Evolutionary conservation across 306 rosid genomes (phyloP).

Genomic region (Ormosia emarginata): DNA sequence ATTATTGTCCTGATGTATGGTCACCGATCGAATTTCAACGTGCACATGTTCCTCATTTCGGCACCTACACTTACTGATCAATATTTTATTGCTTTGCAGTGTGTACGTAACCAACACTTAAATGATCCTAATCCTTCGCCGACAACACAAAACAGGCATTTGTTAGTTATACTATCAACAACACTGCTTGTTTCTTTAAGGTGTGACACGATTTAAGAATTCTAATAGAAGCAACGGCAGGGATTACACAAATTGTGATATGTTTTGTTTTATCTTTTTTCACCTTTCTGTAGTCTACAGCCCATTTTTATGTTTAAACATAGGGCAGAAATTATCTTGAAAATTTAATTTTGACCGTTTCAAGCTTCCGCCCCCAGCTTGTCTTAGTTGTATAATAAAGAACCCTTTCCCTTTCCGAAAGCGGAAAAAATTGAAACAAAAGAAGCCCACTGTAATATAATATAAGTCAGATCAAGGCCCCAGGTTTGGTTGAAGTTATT

Average conservation of each 20-base stretch:
- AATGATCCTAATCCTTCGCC: background rate
- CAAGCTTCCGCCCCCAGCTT: slow-evolving; percentile 19
- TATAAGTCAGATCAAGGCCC: slow-evolving; percentile 24
- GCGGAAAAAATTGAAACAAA: background rate
- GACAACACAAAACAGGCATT: background rate
- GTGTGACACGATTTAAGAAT: background rate
- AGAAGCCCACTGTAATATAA: slow-evolving; percentile 34
- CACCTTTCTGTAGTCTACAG: background rate
- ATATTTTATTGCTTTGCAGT: background rate
- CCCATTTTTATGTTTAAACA: slow-evolving; percentile 34
- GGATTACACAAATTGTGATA: background rate
- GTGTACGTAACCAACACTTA: background rate
- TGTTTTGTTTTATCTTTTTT: background rate
- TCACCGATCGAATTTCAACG: background rate
- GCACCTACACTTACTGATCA: background rate
- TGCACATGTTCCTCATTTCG: background rate
- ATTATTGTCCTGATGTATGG: background rate
- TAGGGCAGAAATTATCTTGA: slow-evolving; percentile 8
- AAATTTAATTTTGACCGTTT: slow-evolving; percentile 10
- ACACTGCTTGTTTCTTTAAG: background rate
- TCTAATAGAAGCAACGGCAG: background rate
- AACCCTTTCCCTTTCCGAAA: background rate
- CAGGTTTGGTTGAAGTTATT: slow-evolving; percentile 27
- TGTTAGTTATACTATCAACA: background rate
- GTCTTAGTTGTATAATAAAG: background rate